Percentiles rank a stretch among this genome's conserved stretches.
Evolutionary conservation across 2,329 filamentous ascomycete species (phyloP).

Genomic region (Sphaerulina vaccinii): DNA sequence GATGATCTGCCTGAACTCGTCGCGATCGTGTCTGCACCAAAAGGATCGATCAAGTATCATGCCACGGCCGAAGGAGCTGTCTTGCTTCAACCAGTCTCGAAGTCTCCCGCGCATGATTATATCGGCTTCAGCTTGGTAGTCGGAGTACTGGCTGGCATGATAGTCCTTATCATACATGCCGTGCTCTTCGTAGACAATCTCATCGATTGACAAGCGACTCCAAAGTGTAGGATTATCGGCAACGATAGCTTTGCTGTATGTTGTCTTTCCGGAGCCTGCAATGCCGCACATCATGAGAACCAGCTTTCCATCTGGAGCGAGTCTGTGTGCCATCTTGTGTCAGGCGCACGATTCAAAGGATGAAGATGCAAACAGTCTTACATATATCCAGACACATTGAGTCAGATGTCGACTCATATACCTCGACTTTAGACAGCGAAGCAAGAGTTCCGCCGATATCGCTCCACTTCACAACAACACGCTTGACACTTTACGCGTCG

Average conservation of each 20-base stretch:
- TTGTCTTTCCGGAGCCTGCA: constrained; percentile 17
- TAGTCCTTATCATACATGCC: constrained; percentile 15
- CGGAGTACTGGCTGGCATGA: not conserved
- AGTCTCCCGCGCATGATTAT: not conserved
- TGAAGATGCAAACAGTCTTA: no score
- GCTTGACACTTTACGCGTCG: no score
- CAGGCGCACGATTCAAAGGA: no score
- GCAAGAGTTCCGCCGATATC: no score
- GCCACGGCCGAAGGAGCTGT: not conserved
- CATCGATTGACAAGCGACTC: constrained; percentile 10
- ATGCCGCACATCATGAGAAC: constrained; percentile 18
- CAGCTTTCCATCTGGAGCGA: not conserved
- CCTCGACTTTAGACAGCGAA: no score
- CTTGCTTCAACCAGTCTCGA: not conserved
- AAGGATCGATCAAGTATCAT: constrained; percentile 15
- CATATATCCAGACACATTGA: no score
- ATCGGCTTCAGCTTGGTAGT: constrained; percentile 11
- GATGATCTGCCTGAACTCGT: constrained; percentile 11
- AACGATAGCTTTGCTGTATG: constrained; percentile 6
- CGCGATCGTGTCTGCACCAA: constrained; percentile 14
- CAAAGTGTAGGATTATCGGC: not conserved
- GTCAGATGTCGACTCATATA: no score
- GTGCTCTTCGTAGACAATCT: constrained; percentile 11
- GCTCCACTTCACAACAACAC: no score
- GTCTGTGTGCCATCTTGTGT: no score